A percentile compares a stretch with the other conserved stretches of the same genome.
phyloP scores from a whole-genome alignment of 164 flowering plant species.

The Cinnamomum micranthum region DNA sequence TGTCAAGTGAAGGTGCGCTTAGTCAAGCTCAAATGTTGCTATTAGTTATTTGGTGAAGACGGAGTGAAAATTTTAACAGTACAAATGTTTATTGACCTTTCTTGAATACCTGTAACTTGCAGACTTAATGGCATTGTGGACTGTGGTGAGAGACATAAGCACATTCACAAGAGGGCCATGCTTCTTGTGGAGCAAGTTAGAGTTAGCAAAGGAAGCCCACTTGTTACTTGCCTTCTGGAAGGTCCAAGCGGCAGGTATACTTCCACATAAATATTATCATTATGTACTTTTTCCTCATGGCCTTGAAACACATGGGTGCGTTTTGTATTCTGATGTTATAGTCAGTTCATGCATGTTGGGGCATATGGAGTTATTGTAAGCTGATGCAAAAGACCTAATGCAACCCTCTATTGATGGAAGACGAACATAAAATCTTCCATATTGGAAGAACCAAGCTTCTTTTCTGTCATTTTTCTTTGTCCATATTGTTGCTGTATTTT shows the following conservation, averaged over 20 bases:
- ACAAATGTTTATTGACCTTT: neutral
- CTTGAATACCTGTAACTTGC: slow-evolving; percentile 11
- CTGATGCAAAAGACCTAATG: neutral
- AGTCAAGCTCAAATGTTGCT: neutral
- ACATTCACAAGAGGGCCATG: slow-evolving; percentile 79
- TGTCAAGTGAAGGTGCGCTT: neutral
- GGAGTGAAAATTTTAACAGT: neutral
- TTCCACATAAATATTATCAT: neutral
- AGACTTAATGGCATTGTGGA: slow-evolving; percentile 88
- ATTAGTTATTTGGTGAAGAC: neutral
- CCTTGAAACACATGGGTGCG: neutral
- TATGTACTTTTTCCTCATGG: neutral
- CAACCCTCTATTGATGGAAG: neutral
- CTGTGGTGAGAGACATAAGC: slow-evolving; percentile 78
- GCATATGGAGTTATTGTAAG: neutral
- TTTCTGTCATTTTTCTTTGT: too few relatives aligned
- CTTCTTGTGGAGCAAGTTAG: slow-evolving; percentile 93
- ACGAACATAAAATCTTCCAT: neutral
- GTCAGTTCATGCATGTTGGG: neutral
- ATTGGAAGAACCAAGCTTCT: too few relatives aligned
- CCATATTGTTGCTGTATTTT: neutral
- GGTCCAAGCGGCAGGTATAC: slow-evolving; percentile 92
- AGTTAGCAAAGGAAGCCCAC: slow-evolving; percentile 90
- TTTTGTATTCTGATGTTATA: neutral
- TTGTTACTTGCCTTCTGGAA: slow-evolving; percentile 87